Conservation (phyloP, 305 asterid species). For the Ruellia speciosa region DNA sequence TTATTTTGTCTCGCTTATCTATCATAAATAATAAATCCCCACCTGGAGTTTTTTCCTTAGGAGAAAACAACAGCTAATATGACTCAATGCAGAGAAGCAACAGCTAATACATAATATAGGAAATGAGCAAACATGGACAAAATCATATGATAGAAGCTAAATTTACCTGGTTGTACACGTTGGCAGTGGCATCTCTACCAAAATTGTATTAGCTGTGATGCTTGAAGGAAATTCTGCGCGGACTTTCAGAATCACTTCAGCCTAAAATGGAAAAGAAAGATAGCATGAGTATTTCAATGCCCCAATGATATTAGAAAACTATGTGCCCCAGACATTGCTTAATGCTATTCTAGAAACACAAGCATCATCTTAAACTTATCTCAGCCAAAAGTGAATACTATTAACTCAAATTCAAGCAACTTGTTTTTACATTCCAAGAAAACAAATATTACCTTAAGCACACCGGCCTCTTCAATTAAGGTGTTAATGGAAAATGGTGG, state of each 20-base stretch:
- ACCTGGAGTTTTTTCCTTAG: too few relatives aligned
- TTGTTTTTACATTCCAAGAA: conserved; percentile 10
- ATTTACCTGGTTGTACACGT: conserved; percentile 73
- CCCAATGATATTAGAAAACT: conserved; percentile 16
- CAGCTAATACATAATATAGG: neutral
- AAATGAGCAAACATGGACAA: neutral
- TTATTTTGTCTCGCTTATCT: too few relatives aligned
- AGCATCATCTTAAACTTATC: neutral
- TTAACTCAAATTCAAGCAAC: conserved; percentile 10
- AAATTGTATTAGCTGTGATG: conserved; percentile 75
- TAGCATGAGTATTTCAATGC: conserved; percentile 15
- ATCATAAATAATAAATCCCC: too few relatives aligned
- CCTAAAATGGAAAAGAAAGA: conserved; percentile 41
- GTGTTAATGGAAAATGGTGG: conserved; percentile 88
- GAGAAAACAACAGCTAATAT: too few relatives aligned
- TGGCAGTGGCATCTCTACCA: conserved; percentile 91
- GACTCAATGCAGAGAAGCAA: conserved; percentile 2
- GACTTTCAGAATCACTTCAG: conserved; percentile 87
- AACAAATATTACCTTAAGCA: conserved; percentile 53
- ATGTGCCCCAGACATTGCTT: neutral
- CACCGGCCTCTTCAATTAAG: conserved; percentile 91
- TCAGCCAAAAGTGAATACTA: neutral
- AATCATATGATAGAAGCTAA: conserved; percentile 10
- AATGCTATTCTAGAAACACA: too few relatives aligned
- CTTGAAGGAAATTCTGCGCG: conserved; percentile 89